A percentile compares a stretch with the other conserved stretches of the same genome.
Evolutionary conservation across 495 filamentous ascomycete genomes (phyloP).

Genomic region (Usnea hakonensis): DNA sequence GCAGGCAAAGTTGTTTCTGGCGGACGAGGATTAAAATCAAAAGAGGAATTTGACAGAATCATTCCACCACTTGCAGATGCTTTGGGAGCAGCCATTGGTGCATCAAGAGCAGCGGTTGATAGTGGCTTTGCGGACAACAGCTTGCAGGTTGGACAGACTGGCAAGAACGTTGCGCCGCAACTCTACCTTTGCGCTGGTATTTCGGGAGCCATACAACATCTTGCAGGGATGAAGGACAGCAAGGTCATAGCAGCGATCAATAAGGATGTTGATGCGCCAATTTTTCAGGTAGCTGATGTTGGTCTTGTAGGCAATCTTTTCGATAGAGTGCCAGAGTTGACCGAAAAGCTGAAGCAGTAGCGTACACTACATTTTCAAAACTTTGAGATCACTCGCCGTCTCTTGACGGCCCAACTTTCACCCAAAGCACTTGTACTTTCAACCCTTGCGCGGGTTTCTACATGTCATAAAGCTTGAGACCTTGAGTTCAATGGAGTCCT

Average conservation of each 20-base stretch:
- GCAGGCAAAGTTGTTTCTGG: conserved; percentile 86
- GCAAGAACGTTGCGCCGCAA: conserved; percentile 95
- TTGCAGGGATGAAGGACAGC: conserved; percentile 99
- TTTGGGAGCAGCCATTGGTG: conserved; percentile 87
- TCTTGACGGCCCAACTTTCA: background rate
- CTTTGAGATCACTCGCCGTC: background rate
- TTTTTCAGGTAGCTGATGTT: conserved; percentile 96
- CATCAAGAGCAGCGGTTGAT: conserved; percentile 90
- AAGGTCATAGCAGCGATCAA: conserved; percentile 99
- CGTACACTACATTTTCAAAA: conserved; percentile 7
- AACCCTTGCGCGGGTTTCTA: too few relatives aligned
- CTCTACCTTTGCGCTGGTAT: conserved; percentile 94
- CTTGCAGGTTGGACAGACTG: conserved; percentile 94
- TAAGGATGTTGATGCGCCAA: conserved; percentile 93
- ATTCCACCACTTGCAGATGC: conserved; percentile 89
- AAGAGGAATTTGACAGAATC: conserved; percentile 88
- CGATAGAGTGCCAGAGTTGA: conserved; percentile 90
- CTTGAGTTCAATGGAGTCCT: background rate
- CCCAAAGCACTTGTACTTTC: background rate
- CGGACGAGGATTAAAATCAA: conserved; percentile 89
- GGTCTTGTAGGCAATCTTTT: conserved; percentile 85
- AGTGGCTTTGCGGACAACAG: conserved; percentile 99
- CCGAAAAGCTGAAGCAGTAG: conserved; percentile 65
- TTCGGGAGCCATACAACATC: conserved; percentile 93
- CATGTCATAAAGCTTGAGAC: background rate